Conservation (phyloP, 2,329 filamentous ascomycete species). For the Tetracladium maxilliforme region DNA sequence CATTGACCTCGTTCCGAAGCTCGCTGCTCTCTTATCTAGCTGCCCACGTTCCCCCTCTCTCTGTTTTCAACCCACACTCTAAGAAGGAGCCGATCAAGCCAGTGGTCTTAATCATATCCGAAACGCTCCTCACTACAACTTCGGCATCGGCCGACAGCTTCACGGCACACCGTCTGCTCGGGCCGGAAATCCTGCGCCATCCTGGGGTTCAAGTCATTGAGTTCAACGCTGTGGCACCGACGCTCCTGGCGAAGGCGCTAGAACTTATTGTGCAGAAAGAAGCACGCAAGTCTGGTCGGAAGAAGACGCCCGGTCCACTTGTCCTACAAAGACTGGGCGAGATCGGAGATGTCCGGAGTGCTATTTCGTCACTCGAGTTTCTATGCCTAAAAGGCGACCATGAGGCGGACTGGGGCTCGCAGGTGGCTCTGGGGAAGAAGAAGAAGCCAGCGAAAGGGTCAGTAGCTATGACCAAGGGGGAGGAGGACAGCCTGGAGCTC, state of each 20-base stretch:
- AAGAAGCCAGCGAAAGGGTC: slow-evolving; percentile 45
- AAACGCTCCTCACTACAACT: slow-evolving; percentile 74
- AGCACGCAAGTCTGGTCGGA: slow-evolving; percentile 60
- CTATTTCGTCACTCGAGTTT: slow-evolving; percentile 85
- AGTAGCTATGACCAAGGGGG: slow-evolving; percentile 55
- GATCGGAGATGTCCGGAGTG: slow-evolving; percentile 82
- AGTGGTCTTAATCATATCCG: slow-evolving; percentile 80
- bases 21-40: slow-evolving; percentile 64
- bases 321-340: slow-evolving; percentile 72
- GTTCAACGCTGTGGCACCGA: slow-evolving; percentile 85
- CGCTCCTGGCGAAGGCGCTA: slow-evolving; percentile 71
- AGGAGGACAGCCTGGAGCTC: slow-evolving; percentile 64
- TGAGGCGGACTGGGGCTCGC: slow-evolving; percentile 61
- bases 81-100: slow-evolving; percentile 41
- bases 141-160: slow-evolving; percentile 81
- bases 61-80: slow-evolving; percentile 20
- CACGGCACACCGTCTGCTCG: slow-evolving; percentile 79
- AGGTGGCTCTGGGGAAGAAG: slow-evolving; percentile 45
- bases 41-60: slow-evolving; percentile 42
- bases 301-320: slow-evolving; percentile 59
- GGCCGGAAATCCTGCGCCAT: slow-evolving; percentile 73
- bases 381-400: slow-evolving; percentile 71
- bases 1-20: slow-evolving; percentile 57
- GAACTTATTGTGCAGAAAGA: slow-evolving; percentile 76
- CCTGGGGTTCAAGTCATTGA: slow-evolving; percentile 68